Evolutionary conservation across 495 filamentous ascomycete genomes (phyloP).

Genomic region (Ramalina peruviana): DNA sequence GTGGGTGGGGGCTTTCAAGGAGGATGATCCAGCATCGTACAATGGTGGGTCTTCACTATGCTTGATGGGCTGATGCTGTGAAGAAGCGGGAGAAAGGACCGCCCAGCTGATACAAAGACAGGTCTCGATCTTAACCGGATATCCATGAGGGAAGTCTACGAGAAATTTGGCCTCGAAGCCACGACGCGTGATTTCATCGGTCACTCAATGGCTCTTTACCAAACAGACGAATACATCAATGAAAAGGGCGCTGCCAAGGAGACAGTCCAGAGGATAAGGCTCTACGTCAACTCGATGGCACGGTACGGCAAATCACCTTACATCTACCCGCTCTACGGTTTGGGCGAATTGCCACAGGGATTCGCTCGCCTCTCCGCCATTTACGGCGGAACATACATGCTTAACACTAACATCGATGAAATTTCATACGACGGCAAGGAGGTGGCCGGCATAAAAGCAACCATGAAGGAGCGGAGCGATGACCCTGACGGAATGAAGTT

Average conservation of each 20-base stretch:
- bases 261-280: slow-evolving; percentile 77
- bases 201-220: slow-evolving; percentile 94
- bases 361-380: slow-evolving; percentile 96
- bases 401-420: slow-evolving; percentile 89
- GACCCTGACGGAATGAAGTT: slow-evolving; percentile 80
- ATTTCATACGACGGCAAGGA: slow-evolving; percentile 62
- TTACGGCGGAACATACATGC: slow-evolving; percentile 98
- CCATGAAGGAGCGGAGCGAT: slow-evolving; percentile 73
- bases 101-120: slow-evolving; percentile 22
- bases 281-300: slow-evolving; percentile 97
- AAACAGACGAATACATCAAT: slow-evolving; percentile 73
- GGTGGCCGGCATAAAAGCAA: slow-evolving; percentile 88
- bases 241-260: slow-evolving; percentile 62
- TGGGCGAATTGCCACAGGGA: slow-evolving; percentile 94
- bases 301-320: slow-evolving; percentile 98
- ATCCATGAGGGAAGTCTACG: slow-evolving; percentile 95
- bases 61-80: neutral
- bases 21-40: slow-evolving; percentile 69
- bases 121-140: slow-evolving; percentile 64
- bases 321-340: slow-evolving; percentile 95
- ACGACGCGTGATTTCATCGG: slow-evolving; percentile 91
- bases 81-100: neutral
- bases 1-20: slow-evolving; percentile 86
- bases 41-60: slow-evolving; percentile 14
- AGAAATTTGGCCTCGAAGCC: slow-evolving; percentile 90